Evolutionary conservation across 345 rosid species (phyloP), one percentile per base, ranked within the genome.

Genomic region (Salix dunnii): DNA sequence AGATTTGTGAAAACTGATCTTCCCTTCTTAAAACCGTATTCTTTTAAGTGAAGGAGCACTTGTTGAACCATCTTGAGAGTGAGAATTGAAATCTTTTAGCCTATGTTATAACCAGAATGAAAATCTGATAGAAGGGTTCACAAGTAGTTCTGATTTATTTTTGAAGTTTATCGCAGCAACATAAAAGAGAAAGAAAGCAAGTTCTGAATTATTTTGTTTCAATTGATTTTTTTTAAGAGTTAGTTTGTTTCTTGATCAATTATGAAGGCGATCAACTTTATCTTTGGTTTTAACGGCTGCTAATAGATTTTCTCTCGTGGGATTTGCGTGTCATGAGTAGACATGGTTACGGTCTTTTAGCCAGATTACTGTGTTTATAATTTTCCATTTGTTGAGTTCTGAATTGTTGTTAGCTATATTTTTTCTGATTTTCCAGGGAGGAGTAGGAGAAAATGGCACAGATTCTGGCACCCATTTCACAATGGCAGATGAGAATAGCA

Each of bases 401-500:
- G 33, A 63, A 63, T 13, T 63, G 3, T 0, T 14, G 36, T 31
- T 68, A 4, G 33, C 27, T 42, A 36, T 73, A 46, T 20, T 68
- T 81, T 40, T 77, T 78, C 38, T 61, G 10, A 49, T 25, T 75
- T 71, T 67, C 64, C 70, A 84, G 89, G 70, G 71, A 76, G 84
- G 82, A 74, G 75, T 72, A 77, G 82, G 84, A 64, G 81, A 82
- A 83, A 82, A 95, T 95, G 99, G 93, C 98, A 5, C 97, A 93
- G 86, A 86, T 95, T 79, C 79, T 93, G 80, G 92, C 96, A 79
- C 96, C 94, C 66, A 85, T 90, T 42, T 76, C 84, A 62, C 92
- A 89, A 84, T 91, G 94, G 86, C 99, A 90, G 83, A 86, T 91
- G 87, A 86, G 91, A 77, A 68, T 88, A 61, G 77, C 91, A 7